phyloP scores from a whole-genome alignment of 805 yeast genomes.

The Candida coleopterorum region DNA sequence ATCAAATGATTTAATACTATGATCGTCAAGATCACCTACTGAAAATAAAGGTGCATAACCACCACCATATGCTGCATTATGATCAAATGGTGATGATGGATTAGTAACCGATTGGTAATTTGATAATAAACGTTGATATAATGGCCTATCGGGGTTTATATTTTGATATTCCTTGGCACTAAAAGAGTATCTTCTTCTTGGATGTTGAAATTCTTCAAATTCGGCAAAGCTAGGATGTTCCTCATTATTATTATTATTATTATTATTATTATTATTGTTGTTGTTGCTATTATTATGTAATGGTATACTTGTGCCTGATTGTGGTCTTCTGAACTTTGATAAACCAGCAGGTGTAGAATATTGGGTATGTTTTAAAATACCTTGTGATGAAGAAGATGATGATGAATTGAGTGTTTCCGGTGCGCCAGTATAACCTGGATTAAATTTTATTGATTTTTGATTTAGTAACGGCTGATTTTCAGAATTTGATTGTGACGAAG shows the following conservation, averaged over 20 bases:
- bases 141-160: slow-evolving; percentile 14
- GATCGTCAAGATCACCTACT: neutral
- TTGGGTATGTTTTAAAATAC: slow-evolving; percentile 2
- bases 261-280: neutral
- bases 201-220: slow-evolving; percentile 1
- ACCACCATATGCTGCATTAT: neutral
- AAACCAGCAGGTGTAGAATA: slow-evolving; percentile 4
- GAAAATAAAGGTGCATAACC: slow-evolving; percentile 7
- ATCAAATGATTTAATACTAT: neutral
- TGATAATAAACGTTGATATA: slow-evolving; percentile 25
- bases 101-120: slow-evolving; percentile 28
- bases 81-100: slow-evolving; percentile 18
- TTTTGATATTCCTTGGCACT: slow-evolving; percentile 4
- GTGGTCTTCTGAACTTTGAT: slow-evolving; percentile 1
- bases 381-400: neutral
- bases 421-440: neutral
- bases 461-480: slow-evolving; percentile 2
- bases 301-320: neutral
- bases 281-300: too few relatives aligned
- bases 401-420: neutral
- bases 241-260: neutral
- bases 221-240: neutral
- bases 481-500: neutral
- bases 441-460: neutral
- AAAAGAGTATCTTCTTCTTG: slow-evolving; percentile 8